Evolutionary conservation across 805 yeast genomes (phyloP).

Genomic region (Saccharomycopsis babjevae): DNA sequence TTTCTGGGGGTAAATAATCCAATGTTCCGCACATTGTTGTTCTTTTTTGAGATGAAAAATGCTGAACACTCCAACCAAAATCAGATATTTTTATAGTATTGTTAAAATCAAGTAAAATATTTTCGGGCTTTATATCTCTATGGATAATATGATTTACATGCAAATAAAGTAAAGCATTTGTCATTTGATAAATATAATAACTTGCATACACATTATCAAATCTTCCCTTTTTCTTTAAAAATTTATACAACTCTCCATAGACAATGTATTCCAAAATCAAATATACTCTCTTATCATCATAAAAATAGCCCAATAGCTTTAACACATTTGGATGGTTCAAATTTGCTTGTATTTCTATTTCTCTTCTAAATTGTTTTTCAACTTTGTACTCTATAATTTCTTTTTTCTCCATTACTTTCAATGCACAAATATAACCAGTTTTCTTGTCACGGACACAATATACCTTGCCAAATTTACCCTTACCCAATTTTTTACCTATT

Average conservation of each 20-base stretch:
- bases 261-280: constrained; percentile 76
- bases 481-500: constrained; percentile 71
- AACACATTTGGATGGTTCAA: constrained; percentile 71
- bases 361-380: constrained; percentile 79
- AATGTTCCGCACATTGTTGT: constrained; percentile 90
- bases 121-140: constrained; percentile 91
- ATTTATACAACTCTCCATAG: constrained; percentile 77
- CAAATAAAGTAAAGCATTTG: constrained; percentile 66
- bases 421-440: constrained; percentile 76
- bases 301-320: constrained; percentile 77
- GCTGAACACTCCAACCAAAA: constrained; percentile 91
- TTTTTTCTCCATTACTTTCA: constrained; percentile 81
- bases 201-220: constrained; percentile 70
- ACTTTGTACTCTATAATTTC: constrained; percentile 68
- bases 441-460: constrained; percentile 73
- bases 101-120: constrained; percentile 66
- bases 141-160: constrained; percentile 79
- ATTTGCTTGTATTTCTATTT: constrained; percentile 81
- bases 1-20: constrained; percentile 91
- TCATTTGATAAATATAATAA: constrained; percentile 71
- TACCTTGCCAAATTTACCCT: constrained; percentile 89
- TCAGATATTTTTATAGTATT: constrained; percentile 79
- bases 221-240: constrained; percentile 53
- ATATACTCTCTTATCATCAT: constrained; percentile 72
- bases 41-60: constrained; percentile 43